These are phyloP conservation scores for Chaetomiaceae sp. DNA, from an alignment of 2,329 filamentous ascomycete species.

Conservation along the genomic window DNA sequence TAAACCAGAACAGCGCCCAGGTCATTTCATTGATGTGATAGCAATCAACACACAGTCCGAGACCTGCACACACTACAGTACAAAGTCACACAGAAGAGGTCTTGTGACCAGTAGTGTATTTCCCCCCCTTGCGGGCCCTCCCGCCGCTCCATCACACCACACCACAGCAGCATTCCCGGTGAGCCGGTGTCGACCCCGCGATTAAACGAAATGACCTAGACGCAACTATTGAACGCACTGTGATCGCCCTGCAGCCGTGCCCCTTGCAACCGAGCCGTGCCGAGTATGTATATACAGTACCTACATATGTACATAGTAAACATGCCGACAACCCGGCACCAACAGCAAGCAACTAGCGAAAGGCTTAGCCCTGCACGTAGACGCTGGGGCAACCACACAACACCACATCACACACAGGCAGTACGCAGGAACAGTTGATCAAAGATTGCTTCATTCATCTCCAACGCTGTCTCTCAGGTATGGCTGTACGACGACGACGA, in stretches of 20 bases:
- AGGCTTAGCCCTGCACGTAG: background rate
- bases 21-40: too few species aligned
- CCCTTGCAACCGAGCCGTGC: background rate
- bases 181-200: too few species aligned
- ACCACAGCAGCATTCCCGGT: too few species aligned
- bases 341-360: background rate
- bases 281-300: too few species aligned
- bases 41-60: too few species aligned
- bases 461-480: too few species aligned
- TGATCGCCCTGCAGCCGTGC: background rate
- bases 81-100: too few species aligned
- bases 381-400: slow-evolving; percentile 3
- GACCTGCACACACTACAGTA: too few species aligned
- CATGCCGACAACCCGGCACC: slow-evolving; percentile 3
- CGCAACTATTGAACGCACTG: background rate
- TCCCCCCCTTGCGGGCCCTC: background rate
- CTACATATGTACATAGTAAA: too few species aligned
- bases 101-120: background rate
- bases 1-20: too few species aligned
- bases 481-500: too few species aligned
- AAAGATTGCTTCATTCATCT: background rate
- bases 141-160: too few species aligned
- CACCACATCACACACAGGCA: background rate
- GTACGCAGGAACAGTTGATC: background rate
- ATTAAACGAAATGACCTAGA: slow-evolving; percentile 10